phyloP scores from a whole-genome alignment of 2,329 filamentous ascomycete genomes.

The Sporothrix mexicana region DNA sequence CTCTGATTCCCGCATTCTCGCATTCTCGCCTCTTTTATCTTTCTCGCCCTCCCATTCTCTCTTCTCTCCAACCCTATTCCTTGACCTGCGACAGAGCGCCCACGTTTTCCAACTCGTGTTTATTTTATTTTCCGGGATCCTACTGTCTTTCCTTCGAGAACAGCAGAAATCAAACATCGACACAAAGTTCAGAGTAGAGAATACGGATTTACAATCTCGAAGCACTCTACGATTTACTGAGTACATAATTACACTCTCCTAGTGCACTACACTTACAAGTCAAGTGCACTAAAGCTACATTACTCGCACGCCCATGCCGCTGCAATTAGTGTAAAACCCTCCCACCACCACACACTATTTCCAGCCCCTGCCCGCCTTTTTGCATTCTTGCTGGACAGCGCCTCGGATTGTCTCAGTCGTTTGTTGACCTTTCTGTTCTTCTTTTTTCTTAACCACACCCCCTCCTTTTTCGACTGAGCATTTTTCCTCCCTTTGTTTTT shows the following conservation, averaged over 20 bases:
- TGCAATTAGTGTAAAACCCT: slow-evolving; percentile 9
- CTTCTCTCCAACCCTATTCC: slow-evolving; percentile 1
- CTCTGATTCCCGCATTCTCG: neutral
- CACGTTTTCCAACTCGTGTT: slow-evolving; percentile 10
- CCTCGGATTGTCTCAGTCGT: slow-evolving; percentile 22
- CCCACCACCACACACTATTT: slow-evolving; percentile 24
- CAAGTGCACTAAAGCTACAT: neutral
- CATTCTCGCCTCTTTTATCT: slow-evolving; percentile 1
- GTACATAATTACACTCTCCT: neutral
- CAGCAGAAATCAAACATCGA: neutral
- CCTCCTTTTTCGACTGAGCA: neutral
- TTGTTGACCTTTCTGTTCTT: slow-evolving; percentile 7
- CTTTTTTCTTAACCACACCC: neutral
- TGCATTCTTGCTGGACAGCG: slow-evolving; percentile 21
- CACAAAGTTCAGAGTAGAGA: slow-evolving; percentile 1
- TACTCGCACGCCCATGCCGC: slow-evolving; percentile 22
- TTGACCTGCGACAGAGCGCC: neutral
- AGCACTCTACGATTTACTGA: neutral
- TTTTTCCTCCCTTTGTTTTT: slow-evolving; percentile 21
- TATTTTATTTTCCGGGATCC: slow-evolving; percentile 11
- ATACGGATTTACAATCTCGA: neutral
- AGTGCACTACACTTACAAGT: neutral
- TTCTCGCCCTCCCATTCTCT: neutral
- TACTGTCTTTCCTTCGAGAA: slow-evolving; percentile 3
- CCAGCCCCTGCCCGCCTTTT: slow-evolving; percentile 27